Evolutionary conservation across 805 yeast species (phyloP), one percentile per base, ranked within the genome.

Genomic region (Ogataea naganishii): DNA sequence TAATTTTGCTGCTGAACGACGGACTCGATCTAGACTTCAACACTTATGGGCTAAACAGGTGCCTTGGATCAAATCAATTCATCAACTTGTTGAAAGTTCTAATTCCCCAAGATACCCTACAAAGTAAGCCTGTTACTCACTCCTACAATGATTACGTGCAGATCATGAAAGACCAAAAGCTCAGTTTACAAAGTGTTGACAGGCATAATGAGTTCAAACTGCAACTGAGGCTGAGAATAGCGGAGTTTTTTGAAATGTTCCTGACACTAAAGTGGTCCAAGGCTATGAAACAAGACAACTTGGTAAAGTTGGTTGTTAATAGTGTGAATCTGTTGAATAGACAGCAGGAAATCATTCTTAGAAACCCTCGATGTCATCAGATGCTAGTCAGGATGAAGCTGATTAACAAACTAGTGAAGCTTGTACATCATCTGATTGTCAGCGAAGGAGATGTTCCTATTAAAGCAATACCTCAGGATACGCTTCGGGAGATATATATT

Each of bases 11-110:
- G 16, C 24, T 56, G 23, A 44, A 63, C 10, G 62, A 64, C 15
- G 75, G 67, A 6, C 44, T 65, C 3, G 62, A 64, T 0, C 41
- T 55, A 4, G 66, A 61, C 35, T 62, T 69, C 41, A 53, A 60
- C 40, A 55, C 72, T 26, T 69, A 56, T 40, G 81, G 83, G 0
- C 49, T 77, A 27, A 75, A 72, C 44, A 45, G 78, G 34, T 37
- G 61, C 4, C 31, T 72, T 18, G 83, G 83, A 1, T 68, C 70
- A 38, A 72, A 69, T 35, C 32, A 38, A 2, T 71, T 67, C 41
- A 52, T 61, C 18, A 38, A 36, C 9, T 56, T 69, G 13, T 41
- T 76, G 20, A 65, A 64, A 14, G 47, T 56, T 18, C 45, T 69
- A 3, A 52, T 71, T 4, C 70, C 75, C 1, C 13, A 34, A 6